Conservation (phyloP, 2,329 filamentous ascomycete species). For the Epichloe sp. region DNA sequence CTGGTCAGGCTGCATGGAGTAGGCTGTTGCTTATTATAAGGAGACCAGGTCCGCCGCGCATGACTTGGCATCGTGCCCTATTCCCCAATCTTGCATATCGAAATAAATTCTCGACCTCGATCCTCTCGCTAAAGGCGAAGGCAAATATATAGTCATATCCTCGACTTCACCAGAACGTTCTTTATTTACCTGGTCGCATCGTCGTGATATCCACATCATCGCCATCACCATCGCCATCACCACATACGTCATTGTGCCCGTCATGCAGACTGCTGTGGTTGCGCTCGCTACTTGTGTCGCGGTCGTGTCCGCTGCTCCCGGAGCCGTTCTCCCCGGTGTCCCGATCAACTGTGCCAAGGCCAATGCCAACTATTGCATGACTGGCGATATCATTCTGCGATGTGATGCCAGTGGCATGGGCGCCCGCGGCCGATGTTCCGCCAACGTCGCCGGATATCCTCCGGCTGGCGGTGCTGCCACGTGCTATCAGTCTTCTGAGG, state of each 20-base stretch:
- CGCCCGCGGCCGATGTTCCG: conserved; percentile 28
- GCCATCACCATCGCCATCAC: neutral
- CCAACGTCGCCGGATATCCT: conserved; percentile 29
- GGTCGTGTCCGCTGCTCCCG: conserved; percentile 24
- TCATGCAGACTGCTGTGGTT: conserved; percentile 23
- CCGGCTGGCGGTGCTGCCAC: conserved; percentile 23
- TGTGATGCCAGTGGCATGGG: conserved; percentile 26
- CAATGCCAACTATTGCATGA: conserved; percentile 30
- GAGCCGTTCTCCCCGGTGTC: conserved; percentile 18
- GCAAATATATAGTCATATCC: neutral
- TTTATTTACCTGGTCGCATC: neutral
- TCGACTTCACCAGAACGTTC: neutral
- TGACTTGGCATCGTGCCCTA: neutral
- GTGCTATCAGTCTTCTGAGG: conserved; percentile 27
- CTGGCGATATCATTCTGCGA: conserved; percentile 34
- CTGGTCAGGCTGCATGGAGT: neutral
- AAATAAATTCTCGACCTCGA: neutral
- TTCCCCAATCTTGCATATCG: neutral
- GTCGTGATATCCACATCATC: neutral
- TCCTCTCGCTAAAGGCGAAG: neutral
- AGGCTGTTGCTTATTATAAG: conserved; percentile 1
- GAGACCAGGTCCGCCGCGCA: neutral
- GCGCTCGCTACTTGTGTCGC: conserved; percentile 21
- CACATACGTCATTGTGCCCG: neutral
- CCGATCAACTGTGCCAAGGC: conserved; percentile 26